These are phyloP conservation scores for Podospora conica DNA, from an alignment of 495 filamentous ascomycete genomes.

Conservation along the genomic window DNA sequence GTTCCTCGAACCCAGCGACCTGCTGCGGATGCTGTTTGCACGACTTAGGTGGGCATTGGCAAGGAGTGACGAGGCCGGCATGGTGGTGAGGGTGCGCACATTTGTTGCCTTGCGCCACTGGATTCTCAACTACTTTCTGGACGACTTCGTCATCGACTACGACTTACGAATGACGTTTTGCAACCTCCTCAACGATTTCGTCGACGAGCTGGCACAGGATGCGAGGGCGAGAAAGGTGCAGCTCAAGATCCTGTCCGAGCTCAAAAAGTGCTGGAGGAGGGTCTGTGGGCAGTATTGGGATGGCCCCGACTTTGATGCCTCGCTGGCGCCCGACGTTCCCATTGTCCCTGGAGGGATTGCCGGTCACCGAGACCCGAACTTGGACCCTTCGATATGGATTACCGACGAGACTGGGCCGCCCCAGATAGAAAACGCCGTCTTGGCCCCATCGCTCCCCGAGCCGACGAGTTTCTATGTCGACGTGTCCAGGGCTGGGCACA, in stretches of 20 bases:
- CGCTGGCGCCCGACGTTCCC: conserved; percentile 56
- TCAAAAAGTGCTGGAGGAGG: conserved; percentile 96
- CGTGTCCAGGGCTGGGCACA: conserved; percentile 43
- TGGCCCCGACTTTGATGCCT: conserved; percentile 50
- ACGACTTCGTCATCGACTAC: conserved; percentile 87
- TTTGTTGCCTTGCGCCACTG: conserved; percentile 97
- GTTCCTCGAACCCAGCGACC: conserved; percentile 68
- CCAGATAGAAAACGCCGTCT: conserved; percentile 36
- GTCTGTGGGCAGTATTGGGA: conserved; percentile 89
- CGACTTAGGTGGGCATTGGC: conserved; percentile 83
- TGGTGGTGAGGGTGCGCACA: conserved; percentile 86
- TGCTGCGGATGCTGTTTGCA: conserved; percentile 76
- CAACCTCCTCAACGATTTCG: conserved; percentile 70
- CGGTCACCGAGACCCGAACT: conserved; percentile 48
- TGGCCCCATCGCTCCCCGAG: conserved; percentile 16
- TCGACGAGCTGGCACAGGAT: conserved; percentile 45
- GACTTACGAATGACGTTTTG: conserved; percentile 76
- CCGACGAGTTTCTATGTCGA: conserved; percentile 44
- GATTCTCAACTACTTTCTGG: conserved; percentile 96
- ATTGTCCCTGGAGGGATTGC: conserved; percentile 69
- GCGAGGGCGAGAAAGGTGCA: conserved; percentile 58
- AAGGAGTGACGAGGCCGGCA: conserved; percentile 73
- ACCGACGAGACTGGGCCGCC: conserved; percentile 34
- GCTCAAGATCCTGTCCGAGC: conserved; percentile 83
- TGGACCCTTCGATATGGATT: conserved; percentile 44